Evolutionary conservation across 1,284 basidiomycete species (phyloP).

Genomic region (Cutaneotrichosporon cutaneum): DNA sequence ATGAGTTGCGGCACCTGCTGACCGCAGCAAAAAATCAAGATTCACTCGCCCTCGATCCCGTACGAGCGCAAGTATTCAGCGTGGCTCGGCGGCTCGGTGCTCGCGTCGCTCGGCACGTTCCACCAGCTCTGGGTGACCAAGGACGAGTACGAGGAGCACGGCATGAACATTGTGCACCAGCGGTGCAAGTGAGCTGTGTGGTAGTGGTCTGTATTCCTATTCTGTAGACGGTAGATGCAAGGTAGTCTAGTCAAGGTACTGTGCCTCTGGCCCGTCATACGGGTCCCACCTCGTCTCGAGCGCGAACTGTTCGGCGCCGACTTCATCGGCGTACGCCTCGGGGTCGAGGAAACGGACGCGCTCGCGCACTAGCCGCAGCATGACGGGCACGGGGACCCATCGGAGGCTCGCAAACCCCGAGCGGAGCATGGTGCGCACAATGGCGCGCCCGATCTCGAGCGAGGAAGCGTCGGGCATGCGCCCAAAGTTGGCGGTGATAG

Average conservation of each 20-base stretch:
- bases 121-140: slow-evolving; percentile 56
- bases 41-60: slow-evolving; percentile 84
- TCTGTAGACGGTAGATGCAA: slow-evolving; percentile 1
- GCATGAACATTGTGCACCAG: slow-evolving; percentile 51
- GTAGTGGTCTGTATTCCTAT: slow-evolving; percentile 1
- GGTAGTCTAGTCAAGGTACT: background rate
- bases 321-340: background rate
- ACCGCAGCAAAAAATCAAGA: slow-evolving; percentile 62
- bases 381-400: background rate
- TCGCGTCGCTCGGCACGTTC: slow-evolving; percentile 91
- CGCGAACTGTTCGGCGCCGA: background rate
- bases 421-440: background rate
- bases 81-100: slow-evolving; percentile 91
- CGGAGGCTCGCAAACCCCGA: background rate
- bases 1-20: no score
- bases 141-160: slow-evolving; percentile 45
- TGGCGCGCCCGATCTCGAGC: background rate
- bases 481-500: background rate
- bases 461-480: background rate
- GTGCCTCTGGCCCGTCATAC: background rate
- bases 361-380: background rate
- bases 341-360: background rate
- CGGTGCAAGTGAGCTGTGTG: slow-evolving; percentile 23
- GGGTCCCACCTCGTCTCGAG: background rate
- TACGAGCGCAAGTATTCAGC: slow-evolving; percentile 82